Evolutionary conservation across 805 yeast species (phyloP).

Genomic region (Barnettozyma salicaria): DNA sequence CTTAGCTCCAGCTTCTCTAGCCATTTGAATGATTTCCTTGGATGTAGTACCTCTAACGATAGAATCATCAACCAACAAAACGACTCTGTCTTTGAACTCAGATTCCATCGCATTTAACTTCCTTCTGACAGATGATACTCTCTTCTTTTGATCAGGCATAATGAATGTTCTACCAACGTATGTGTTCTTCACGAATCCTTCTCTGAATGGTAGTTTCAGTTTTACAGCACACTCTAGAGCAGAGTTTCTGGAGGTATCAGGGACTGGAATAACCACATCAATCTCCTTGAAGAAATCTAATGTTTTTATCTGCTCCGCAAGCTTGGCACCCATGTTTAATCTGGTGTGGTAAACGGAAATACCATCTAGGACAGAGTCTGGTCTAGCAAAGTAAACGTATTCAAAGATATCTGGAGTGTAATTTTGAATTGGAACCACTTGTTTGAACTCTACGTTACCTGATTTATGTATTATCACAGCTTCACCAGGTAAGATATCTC

Average conservation of each 20-base stretch:
- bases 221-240: conserved; percentile 88
- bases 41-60: conserved; percentile 98
- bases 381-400: conserved; percentile 96
- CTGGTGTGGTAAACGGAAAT: conserved; percentile 91
- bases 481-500: conserved; percentile 91
- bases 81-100: conserved; percentile 81
- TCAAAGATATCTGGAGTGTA: conserved; percentile 96
- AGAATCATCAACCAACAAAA: conserved; percentile 90
- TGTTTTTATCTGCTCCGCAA: conserved; percentile 66
- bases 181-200: conserved; percentile 94
- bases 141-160: conserved; percentile 95
- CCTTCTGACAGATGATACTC: conserved; percentile 89
- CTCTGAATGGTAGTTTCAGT: conserved; percentile 80
- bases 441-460: conserved; percentile 72
- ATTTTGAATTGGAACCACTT: conserved; percentile 69
- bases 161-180: conserved; percentile 97
- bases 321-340: conserved; percentile 86
- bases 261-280: conserved; percentile 96
- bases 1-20: conserved; percentile 96
- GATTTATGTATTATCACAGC: conserved; percentile 89
- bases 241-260: conserved; percentile 95
- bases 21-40: conserved; percentile 94
- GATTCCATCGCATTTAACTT: conserved; percentile 94
- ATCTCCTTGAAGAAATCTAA: conserved; percentile 50
- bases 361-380: conserved; percentile 95